Conservation (phyloP, 352 stramenopile genomes). For the Pythium guiyangense region DNA sequence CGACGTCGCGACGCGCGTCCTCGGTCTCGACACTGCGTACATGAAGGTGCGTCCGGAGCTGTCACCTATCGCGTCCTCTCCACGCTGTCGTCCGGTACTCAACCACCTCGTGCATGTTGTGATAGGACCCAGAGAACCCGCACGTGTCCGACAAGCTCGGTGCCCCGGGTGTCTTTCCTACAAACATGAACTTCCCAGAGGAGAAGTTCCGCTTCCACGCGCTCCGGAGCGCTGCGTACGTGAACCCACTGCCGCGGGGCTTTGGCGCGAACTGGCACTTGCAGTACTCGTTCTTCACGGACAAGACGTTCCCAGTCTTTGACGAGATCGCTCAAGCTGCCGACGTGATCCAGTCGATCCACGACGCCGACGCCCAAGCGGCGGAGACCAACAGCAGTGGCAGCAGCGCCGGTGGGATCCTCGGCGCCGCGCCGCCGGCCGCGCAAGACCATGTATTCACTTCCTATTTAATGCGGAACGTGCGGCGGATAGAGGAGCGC, state of each 20-base stretch:
- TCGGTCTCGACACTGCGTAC: slow-evolving; percentile 65
- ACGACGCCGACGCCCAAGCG: slow-evolving; percentile 9
- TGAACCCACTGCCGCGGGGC: slow-evolving; percentile 67
- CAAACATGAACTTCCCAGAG: slow-evolving; percentile 66
- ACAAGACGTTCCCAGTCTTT: slow-evolving; percentile 73
- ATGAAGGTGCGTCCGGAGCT: slow-evolving; percentile 73
- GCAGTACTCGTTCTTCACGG: slow-evolving; percentile 82
- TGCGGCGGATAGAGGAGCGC: slow-evolving; percentile 70
- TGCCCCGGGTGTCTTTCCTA: slow-evolving; percentile 69
- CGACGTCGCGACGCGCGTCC: slow-evolving; percentile 50
- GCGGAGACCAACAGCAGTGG: too few species aligned
- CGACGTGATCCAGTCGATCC: slow-evolving; percentile 39
- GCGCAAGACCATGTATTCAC: slow-evolving; percentile 54
- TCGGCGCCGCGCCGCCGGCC: neutral
- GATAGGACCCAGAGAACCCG: slow-evolving; percentile 55
- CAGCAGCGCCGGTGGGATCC: neutral
- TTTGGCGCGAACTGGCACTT: slow-evolving; percentile 80
- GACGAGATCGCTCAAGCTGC: slow-evolving; percentile 53
- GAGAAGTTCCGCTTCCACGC: slow-evolving; percentile 81
- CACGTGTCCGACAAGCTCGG: slow-evolving; percentile 70
- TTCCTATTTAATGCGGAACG: slow-evolving; percentile 79
- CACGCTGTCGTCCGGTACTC: too few species aligned
- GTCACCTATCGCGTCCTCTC: too few species aligned
- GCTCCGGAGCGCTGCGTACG: slow-evolving; percentile 64
- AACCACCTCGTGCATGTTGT: too few species aligned